Evolutionary conservation across 768 basidiomycete species (phyloP).

Genomic region (Suillus decipiens): DNA sequence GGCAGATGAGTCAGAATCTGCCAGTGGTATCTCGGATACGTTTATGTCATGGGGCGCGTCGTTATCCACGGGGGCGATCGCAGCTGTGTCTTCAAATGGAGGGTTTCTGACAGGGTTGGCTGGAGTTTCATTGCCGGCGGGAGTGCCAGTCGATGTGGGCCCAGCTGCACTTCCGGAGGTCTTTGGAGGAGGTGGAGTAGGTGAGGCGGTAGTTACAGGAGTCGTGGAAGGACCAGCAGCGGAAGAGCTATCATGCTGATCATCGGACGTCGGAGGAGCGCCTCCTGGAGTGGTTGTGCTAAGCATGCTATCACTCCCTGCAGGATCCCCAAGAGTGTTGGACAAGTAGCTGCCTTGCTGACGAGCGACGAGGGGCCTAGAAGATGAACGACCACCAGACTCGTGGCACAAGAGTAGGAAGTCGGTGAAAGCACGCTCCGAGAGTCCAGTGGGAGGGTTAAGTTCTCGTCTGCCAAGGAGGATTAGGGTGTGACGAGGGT

Average conservation of each 20-base stretch:
- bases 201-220: background rate
- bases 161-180: background rate
- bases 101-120: background rate
- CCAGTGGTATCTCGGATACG: background rate
- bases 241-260: background rate
- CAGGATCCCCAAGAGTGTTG: background rate
- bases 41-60: background rate
- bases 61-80: background rate
- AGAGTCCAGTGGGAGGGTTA: slow-evolving; percentile 23
- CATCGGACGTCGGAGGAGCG: background rate
- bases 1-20: background rate
- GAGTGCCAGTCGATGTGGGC: background rate
- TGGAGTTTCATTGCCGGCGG: background rate
- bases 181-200: slow-evolving; percentile 1
- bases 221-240: background rate
- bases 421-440: slow-evolving; percentile 24
- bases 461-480: slow-evolving; percentile 26
- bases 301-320: background rate
- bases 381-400: slow-evolving; percentile 10
- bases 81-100: background rate
- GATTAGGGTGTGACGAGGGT: slow-evolving; percentile 21
- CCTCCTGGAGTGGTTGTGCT: background rate
- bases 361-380: slow-evolving; percentile 22
- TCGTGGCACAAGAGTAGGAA: slow-evolving; percentile 32
- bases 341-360: slow-evolving; percentile 20